A percentile compares a stretch with the other conserved stretches of the same genome.
These are phyloP conservation scores for Leptographium lundbergii DNA, from an alignment of 2,329 filamentous ascomycete genomes.

Conservation along the genomic window DNA sequence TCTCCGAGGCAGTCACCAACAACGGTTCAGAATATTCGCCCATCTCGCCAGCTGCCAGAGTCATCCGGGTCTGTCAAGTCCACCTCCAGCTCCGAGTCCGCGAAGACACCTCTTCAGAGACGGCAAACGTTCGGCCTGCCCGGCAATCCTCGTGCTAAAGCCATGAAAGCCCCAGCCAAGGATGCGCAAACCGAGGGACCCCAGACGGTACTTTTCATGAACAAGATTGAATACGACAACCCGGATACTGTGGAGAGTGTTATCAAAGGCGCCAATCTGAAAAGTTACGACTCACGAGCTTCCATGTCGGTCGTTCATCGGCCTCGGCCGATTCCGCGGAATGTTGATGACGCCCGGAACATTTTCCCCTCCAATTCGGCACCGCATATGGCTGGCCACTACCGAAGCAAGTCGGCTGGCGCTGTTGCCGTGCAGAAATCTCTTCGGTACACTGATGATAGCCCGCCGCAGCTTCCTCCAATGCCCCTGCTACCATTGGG, in stretches of 20 bases:
- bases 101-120: constrained; percentile 28
- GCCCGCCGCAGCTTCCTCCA: constrained; percentile 36
- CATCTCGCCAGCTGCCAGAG: constrained; percentile 17
- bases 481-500: constrained; percentile 39
- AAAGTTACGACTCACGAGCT: constrained; percentile 9
- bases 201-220: constrained; percentile 42
- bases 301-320: constrained; percentile 36
- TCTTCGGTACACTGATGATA: constrained; percentile 29
- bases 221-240: constrained; percentile 42
- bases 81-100: constrained; percentile 9
- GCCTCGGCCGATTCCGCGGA: constrained; percentile 42
- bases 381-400: constrained; percentile 24
- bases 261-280: constrained; percentile 27
- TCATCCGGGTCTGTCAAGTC: constrained; percentile 20
- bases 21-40: constrained; percentile 15
- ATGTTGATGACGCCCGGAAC: constrained; percentile 29
- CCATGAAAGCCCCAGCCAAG: constrained; percentile 17
- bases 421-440: constrained; percentile 33
- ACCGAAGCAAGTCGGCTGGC: constrained; percentile 36
- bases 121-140: constrained; percentile 35
- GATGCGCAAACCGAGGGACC: constrained; percentile 20
- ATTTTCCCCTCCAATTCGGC: constrained; percentile 33
- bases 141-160: constrained; percentile 30
- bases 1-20: constrained; percentile 29
- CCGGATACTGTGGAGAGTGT: constrained; percentile 35